Conservation (phyloP, 164 flowering plant genomes). For the Buxus sempervirens region DNA sequence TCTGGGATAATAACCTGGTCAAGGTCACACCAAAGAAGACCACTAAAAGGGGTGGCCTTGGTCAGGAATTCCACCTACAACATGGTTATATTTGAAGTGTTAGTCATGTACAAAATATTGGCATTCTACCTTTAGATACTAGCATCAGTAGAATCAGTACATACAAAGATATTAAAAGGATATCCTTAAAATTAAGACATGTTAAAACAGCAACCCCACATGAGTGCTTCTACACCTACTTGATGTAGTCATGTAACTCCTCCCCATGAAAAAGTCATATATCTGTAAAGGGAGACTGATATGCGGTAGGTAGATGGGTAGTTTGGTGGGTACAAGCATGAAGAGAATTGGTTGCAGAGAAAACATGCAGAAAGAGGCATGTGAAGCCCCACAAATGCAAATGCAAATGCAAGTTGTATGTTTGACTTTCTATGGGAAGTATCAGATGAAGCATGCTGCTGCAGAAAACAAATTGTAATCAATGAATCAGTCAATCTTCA, state of each 20-base stretch:
- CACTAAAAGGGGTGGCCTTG: too few species aligned
- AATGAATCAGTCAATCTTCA: too few species aligned
- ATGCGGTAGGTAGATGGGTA: background rate
- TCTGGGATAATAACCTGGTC: too few species aligned
- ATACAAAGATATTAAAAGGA: constrained; percentile 3
- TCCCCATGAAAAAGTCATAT: too few species aligned
- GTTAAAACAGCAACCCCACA: too few species aligned
- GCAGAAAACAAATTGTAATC: background rate
- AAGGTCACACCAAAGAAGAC: too few species aligned
- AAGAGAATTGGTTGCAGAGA: background rate
- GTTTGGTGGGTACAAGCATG: background rate
- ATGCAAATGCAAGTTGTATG: background rate
- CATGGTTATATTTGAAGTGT: too few species aligned
- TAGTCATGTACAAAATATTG: too few species aligned
- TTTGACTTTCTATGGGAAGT: background rate
- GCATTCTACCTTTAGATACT: too few species aligned
- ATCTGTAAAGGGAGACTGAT: too few species aligned
- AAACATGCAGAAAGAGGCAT: background rate
- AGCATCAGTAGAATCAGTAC: background rate
- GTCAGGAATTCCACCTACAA: too few species aligned
- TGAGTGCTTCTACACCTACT: background rate
- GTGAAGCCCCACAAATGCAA: background rate
- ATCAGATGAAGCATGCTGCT: background rate
- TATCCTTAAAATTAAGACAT: background rate
- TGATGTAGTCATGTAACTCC: too few species aligned